phyloP scores from a whole-genome alignment of 202 grass and related monocot species.

The Zoysia matrella region DNA sequence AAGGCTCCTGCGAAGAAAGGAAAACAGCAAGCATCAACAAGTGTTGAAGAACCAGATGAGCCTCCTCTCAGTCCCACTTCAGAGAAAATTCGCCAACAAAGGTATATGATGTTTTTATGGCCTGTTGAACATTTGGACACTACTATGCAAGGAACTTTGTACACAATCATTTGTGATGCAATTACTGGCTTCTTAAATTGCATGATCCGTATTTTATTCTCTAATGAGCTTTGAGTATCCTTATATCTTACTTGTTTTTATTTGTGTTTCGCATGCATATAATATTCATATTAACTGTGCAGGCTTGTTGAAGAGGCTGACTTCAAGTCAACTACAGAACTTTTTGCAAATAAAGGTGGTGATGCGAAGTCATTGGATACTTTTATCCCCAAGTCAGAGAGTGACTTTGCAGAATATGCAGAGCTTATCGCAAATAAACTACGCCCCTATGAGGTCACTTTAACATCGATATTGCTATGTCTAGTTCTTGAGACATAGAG shows the following conservation, averaged over 20 bases:
- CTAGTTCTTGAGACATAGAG: background rate
- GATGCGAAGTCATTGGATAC: conserved; percentile 80
- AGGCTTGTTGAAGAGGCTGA: conserved; percentile 98
- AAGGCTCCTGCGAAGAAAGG: conserved; percentile 74
- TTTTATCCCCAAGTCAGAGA: conserved; percentile 93
- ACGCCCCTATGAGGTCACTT: conserved; percentile 70
- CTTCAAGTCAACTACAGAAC: conserved; percentile 79
- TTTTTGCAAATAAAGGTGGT: conserved; percentile 78
- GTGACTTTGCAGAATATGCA: conserved; percentile 83
- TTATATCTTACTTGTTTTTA: background rate
- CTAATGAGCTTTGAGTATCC: background rate
- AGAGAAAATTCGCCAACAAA: conserved; percentile 94
- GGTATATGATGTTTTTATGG: conserved; percentile 48
- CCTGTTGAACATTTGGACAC: background rate
- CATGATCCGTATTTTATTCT: background rate
- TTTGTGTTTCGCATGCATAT: background rate
- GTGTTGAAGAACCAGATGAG: conserved; percentile 51
- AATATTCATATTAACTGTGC: background rate
- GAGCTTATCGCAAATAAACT: conserved; percentile 89
- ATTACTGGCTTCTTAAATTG: background rate
- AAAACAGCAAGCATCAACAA: conserved; percentile 65
- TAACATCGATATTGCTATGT: background rate
- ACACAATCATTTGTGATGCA: background rate
- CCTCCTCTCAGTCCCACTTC: conserved; percentile 66
- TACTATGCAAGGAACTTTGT: background rate